A percentile compares a stretch with the other conserved stretches of the same genome.
These are phyloP conservation scores for Pyrenochaeta sp. DNA, from an alignment of 2,329 filamentous ascomycete genomes.

Conservation along the genomic window DNA sequence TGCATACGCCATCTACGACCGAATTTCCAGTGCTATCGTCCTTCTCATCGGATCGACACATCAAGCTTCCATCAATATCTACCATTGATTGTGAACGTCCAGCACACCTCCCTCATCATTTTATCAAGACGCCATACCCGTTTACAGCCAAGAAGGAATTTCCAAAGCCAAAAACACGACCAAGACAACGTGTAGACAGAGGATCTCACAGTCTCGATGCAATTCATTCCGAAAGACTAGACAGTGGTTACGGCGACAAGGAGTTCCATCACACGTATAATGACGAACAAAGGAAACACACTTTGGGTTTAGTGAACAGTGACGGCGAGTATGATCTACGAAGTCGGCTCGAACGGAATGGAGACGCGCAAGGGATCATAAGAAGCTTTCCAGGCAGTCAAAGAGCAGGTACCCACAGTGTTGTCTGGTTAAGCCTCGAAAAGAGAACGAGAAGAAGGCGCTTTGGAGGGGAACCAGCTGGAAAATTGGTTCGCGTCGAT, in stretches of 20 bases:
- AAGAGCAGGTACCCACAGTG: conserved; percentile 12
- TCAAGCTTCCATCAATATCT: conserved; percentile 23
- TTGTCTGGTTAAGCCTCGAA: conserved; percentile 25
- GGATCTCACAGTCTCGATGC: conserved; percentile 7
- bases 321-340: conserved; percentile 20
- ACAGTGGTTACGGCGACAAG: conserved; percentile 9
- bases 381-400: conserved; percentile 4
- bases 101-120: conserved; percentile 29
- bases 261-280: conserved; percentile 13
- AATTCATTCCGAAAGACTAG: conserved; percentile 7
- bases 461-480: background rate
- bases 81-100: conserved; percentile 21
- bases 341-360: conserved; percentile 27
- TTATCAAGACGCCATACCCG: conserved; percentile 37
- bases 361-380: conserved; percentile 26
- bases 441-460: background rate
- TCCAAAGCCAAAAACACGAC: conserved; percentile 27
- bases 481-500: conserved; percentile 11
- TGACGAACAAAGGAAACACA: conserved; percentile 28
- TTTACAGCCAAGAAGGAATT: conserved; percentile 36
- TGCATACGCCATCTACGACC: conserved; percentile 5
- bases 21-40: conserved; percentile 17
- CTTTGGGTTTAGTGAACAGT: conserved; percentile 25
- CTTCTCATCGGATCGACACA: conserved; percentile 25
- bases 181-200: conserved; percentile 15